Evolutionary conservation across 345 rosid genomes (phyloP).

Genomic region (Pelargonium nanum): DNA sequence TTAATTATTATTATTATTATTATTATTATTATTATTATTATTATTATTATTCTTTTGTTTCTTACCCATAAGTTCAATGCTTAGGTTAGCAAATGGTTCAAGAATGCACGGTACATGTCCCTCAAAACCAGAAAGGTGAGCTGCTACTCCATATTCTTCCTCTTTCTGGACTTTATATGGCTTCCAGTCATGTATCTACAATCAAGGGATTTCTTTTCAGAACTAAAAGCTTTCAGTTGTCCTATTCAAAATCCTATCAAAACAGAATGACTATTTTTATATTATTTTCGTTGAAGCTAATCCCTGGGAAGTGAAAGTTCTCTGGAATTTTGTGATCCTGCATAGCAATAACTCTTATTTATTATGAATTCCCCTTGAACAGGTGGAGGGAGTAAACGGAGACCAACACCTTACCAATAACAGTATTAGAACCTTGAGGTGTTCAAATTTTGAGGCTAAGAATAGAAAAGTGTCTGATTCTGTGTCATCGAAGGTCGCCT

Average conservation of each 20-base stretch:
- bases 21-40: not conserved
- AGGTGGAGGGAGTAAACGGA: slow-evolving; percentile 34
- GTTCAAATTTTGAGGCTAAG: slow-evolving; percentile 24
- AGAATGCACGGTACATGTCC: slow-evolving; percentile 81
- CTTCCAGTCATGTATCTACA: not conserved
- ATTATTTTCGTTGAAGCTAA: no score
- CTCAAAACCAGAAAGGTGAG: slow-evolving; percentile 75
- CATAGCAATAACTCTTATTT: no score
- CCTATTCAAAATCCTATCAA: no score
- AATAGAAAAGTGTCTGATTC: slow-evolving; percentile 15
- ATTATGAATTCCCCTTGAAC: no score
- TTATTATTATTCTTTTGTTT: slow-evolving; percentile 6
- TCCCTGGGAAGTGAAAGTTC: no score
- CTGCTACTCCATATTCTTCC: not conserved
- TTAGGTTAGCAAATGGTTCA: slow-evolving; percentile 98
- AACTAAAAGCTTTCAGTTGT: not conserved
- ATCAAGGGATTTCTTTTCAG: not conserved
- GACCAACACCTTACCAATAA: slow-evolving; percentile 22
- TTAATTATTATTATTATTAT: no score
- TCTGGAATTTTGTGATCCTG: no score
- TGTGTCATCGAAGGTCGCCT: slow-evolving; percentile 17
- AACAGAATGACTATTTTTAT: no score
- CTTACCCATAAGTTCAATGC: slow-evolving; percentile 18
- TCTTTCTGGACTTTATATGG: not conserved
- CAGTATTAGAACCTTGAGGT: slow-evolving; percentile 25